These are phyloP conservation scores for Monilinia laxa DNA, from an alignment of 2,329 filamentous ascomycete species.

Conservation along the genomic window DNA sequence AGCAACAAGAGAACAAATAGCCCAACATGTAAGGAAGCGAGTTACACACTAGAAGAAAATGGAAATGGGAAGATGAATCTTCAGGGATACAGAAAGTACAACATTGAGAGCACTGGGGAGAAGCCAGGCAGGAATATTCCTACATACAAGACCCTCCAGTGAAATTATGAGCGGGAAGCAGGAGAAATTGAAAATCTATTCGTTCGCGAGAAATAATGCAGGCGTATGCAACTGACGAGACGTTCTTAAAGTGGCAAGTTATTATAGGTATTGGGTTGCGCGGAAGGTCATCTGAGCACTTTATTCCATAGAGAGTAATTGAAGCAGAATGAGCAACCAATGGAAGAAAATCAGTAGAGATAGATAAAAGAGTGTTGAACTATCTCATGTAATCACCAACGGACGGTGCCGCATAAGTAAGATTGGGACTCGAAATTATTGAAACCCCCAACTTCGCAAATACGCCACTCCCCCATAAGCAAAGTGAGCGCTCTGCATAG, in stretches of 20 bases:
- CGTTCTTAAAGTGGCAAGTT: not conserved
- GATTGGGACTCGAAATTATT: not conserved
- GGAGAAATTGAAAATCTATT: not conserved
- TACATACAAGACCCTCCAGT: no score
- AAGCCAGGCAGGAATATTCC: not conserved
- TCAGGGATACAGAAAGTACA: not conserved
- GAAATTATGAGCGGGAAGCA: not conserved
- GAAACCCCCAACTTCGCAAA: not conserved
- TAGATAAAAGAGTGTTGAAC: not conserved
- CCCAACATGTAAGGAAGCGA: not conserved
- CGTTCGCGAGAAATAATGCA: not conserved
- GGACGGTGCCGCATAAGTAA: not conserved
- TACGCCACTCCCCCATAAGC: not conserved
- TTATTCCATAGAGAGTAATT: not conserved
- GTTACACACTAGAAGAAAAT: not conserved
- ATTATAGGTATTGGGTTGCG: not conserved
- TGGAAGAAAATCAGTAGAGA: not conserved
- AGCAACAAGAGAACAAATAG: not conserved
- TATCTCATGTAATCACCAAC: not conserved
- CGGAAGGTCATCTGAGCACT: conserved; percentile 3
- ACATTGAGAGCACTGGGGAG: not conserved
- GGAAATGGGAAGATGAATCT: not conserved
- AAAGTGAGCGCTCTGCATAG: not conserved
- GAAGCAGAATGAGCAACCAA: not conserved
- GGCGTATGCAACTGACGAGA: no score